These are phyloP conservation scores for Pelargonium fulgidum DNA, from an alignment of 441 rosid species.

Conservation along the genomic window DNA sequence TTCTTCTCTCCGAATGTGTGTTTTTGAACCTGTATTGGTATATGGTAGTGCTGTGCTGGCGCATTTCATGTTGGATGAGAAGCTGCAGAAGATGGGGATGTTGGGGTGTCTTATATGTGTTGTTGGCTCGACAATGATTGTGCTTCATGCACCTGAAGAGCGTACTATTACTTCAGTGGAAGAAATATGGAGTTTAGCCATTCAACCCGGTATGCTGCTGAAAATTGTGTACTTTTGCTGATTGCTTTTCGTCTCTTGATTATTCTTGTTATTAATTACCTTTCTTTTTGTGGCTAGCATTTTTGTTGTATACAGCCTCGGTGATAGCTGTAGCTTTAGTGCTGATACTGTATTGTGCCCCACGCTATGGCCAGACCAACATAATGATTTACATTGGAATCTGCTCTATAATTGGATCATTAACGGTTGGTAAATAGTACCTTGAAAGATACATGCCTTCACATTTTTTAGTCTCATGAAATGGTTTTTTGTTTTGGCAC, in stretches of 20 bases:
- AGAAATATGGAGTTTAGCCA: conserved; percentile 61
- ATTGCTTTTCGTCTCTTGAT: background rate
- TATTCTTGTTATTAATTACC: conserved; percentile 13
- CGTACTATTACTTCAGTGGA: conserved; percentile 42
- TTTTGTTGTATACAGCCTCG: conserved; percentile 54
- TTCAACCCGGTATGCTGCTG: conserved; percentile 45
- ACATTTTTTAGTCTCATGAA: conserved; percentile 5
- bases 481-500: background rate
- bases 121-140: conserved; percentile 61
- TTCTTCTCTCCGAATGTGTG: background rate
- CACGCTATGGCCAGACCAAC: conserved; percentile 65
- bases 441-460: background rate
- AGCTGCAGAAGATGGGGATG: conserved; percentile 56
- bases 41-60: conserved; percentile 53
- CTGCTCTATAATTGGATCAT: conserved; percentile 62
- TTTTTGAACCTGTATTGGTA: conserved; percentile 11
- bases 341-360: conserved; percentile 44
- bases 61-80: conserved; percentile 56
- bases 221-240: background rate
- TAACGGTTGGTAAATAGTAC: conserved; percentile 37
- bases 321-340: conserved; percentile 47
- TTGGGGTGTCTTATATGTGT: conserved; percentile 63
- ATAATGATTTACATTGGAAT: conserved; percentile 57
- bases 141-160: conserved; percentile 60
- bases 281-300: conserved; percentile 36